Conservation (phyloP, 192 early-diverging fungal genomes). For the Cetraspora pellucida region DNA sequence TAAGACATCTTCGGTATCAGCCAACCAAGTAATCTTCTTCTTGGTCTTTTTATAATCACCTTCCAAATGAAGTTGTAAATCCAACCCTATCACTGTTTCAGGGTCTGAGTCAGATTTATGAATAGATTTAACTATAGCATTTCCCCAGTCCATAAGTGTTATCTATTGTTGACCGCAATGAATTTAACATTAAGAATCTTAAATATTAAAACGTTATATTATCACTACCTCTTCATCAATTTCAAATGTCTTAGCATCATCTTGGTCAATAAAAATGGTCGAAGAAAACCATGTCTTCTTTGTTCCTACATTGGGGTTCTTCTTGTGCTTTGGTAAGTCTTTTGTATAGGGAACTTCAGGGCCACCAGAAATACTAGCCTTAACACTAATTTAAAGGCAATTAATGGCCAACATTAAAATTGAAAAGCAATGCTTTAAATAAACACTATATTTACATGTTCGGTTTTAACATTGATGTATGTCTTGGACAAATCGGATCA, state of each 20-base stretch:
- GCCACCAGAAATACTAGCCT: slow-evolving; percentile 67
- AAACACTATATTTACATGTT: slow-evolving; percentile 56
- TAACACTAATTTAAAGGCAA: slow-evolving; percentile 42
- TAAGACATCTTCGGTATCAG: slow-evolving; percentile 62
- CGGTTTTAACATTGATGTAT: slow-evolving; percentile 74
- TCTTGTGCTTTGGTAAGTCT: slow-evolving; percentile 89
- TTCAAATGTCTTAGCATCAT: slow-evolving; percentile 80
- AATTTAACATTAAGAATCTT: neutral
- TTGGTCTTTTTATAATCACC: slow-evolving; percentile 99
- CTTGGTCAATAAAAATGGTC: slow-evolving; percentile 80
- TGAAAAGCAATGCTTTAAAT: neutral
- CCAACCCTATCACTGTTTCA: slow-evolving; percentile 59
- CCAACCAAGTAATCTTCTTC: slow-evolving; percentile 98
- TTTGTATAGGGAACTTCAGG: slow-evolving; percentile 57
- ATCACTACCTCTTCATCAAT: slow-evolving; percentile 78
- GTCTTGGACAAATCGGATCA: slow-evolving; percentile 92
- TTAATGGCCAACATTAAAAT: neutral
- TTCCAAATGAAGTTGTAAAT: slow-evolving; percentile 79
- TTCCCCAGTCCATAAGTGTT: slow-evolving; percentile 99
- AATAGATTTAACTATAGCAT: slow-evolving; percentile 84
- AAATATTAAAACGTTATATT: neutral
- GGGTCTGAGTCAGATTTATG: slow-evolving; percentile 54
- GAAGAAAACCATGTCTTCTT: slow-evolving; percentile 83
- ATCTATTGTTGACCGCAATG: slow-evolving; percentile 43
- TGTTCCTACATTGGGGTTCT: slow-evolving; percentile 89